Evolutionary conservation across 1,284 basidiomycete genomes (phyloP).

Genomic region (Fomitopsis palustris): DNA sequence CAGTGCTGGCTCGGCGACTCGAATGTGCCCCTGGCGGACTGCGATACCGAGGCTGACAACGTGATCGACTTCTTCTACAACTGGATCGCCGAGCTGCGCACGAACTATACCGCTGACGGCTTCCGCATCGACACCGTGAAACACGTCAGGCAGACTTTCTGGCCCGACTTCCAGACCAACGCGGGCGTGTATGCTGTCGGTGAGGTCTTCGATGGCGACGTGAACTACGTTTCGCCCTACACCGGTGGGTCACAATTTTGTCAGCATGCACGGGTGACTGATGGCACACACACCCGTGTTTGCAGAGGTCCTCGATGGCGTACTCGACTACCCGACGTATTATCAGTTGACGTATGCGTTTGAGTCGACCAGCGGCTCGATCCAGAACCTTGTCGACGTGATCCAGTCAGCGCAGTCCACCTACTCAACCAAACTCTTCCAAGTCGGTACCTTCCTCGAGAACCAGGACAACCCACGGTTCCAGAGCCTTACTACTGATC

Average conservation of each 20-base stretch:
- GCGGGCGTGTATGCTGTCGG: constrained; percentile 84
- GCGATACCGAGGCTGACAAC: constrained; percentile 63
- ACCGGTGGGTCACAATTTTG: constrained; percentile 13
- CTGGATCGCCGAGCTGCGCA: constrained; percentile 62
- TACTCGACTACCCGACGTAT: constrained; percentile 74
- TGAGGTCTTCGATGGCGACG: constrained; percentile 64
- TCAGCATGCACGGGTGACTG: too few relatives aligned
- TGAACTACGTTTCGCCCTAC: constrained; percentile 39
- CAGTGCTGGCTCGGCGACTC: constrained; percentile 75
- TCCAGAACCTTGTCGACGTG: constrained; percentile 51
- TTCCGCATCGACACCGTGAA: constrained; percentile 75
- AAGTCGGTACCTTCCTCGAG: constrained; percentile 74
- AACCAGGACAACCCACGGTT: constrained; percentile 82
- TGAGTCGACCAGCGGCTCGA: constrained; percentile 56
- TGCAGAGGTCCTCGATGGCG: constrained; percentile 54
- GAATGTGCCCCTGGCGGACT: constrained; percentile 64
- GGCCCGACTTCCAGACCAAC: constrained; percentile 63
- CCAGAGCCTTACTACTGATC: constrained; percentile 56
- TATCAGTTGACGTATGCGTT: constrained; percentile 63
- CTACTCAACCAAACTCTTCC: constrained; percentile 39
- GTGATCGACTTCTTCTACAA: constrained; percentile 53
- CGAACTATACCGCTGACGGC: constrained; percentile 64
- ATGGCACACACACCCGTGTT: neutral
- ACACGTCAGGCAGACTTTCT: constrained; percentile 64
- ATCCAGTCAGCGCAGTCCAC: constrained; percentile 49